Conservation (phyloP, 371 early-diverging fungal species). For the Mucor racemosus region DNA sequence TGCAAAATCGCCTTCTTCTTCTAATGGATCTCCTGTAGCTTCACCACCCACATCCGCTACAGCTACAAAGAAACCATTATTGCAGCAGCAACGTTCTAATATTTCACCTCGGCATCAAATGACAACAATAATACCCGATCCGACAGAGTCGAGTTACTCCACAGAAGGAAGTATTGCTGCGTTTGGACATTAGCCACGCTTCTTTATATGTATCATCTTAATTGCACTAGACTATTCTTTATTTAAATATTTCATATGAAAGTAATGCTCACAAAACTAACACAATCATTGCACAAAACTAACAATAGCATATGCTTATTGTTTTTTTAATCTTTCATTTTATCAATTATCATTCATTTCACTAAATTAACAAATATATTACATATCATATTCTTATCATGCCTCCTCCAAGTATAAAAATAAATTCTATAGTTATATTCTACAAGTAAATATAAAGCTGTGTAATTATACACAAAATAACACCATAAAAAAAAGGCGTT, state of each 20-base stretch:
- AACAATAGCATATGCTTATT: neutral
- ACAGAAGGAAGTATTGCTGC: constrained; percentile 26
- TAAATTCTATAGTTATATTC: too few relatives aligned
- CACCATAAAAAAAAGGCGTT: too few relatives aligned
- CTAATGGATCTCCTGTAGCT: neutral
- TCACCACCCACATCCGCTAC: neutral
- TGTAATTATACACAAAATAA: too few relatives aligned
- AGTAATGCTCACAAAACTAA: neutral
- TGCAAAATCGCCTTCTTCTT: neutral
- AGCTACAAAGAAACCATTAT: constrained; percentile 2
- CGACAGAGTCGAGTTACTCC: constrained; percentile 18
- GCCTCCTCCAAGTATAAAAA: neutral
- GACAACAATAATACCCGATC: constrained; percentile 12
- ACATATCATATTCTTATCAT: neutral
- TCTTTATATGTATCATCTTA: neutral
- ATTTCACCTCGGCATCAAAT: constrained; percentile 11
- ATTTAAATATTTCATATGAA: neutral
- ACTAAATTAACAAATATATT: neutral
- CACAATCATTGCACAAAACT: neutral
- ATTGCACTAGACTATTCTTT: neutral
- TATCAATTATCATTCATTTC: constrained; percentile 1
- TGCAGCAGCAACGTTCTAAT: neutral
- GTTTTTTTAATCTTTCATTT: neutral
- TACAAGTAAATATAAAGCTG: too few relatives aligned
- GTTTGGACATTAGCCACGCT: constrained; percentile 14